Percentiles rank a stretch among this genome's conserved stretches.
phyloP scores from a whole-genome alignment of 768 basidiomycete species.

The Lentinula aciculospora region DNA sequence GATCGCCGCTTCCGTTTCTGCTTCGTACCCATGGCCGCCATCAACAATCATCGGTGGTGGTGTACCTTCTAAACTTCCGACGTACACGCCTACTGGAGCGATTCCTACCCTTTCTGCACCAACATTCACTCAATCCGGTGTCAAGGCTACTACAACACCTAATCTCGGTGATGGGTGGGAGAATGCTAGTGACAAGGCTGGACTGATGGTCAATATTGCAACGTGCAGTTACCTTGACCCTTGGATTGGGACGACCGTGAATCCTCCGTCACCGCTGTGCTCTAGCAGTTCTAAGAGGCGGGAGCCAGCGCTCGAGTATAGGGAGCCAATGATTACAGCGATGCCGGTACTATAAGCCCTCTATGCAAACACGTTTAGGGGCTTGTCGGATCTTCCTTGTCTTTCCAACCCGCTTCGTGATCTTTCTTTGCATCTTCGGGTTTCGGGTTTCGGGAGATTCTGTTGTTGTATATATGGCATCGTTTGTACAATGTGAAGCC shows the following conservation, averaged over 20 bases:
- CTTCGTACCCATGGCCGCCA: conserved; percentile 68
- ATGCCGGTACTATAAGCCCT: background rate
- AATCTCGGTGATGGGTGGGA: conserved; percentile 78
- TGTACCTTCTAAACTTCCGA: conserved; percentile 48
- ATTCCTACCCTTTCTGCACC: conserved; percentile 63
- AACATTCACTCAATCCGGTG: conserved; percentile 46
- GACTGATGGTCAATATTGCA: conserved; percentile 55
- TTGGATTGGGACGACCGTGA: conserved; percentile 59
- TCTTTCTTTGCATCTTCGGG: background rate
- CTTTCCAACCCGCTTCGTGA: background rate
- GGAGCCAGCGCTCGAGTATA: conserved; percentile 2
- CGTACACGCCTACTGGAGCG: conserved; percentile 67
- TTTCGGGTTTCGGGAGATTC: background rate
- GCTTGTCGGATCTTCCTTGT: background rate
- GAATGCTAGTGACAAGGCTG: conserved; percentile 63
- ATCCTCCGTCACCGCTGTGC: conserved; percentile 58
- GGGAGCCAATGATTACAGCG: conserved; percentile 5
- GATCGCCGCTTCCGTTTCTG: conserved; percentile 52
- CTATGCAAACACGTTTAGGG: background rate
- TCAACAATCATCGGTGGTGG: conserved; percentile 52
- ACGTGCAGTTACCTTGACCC: conserved; percentile 82
- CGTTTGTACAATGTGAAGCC: background rate
- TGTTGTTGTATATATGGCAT: background rate
- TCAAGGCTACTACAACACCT: conserved; percentile 30
- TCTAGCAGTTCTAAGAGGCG: conserved; percentile 13